Conservation (phyloP, 2,329 filamentous ascomycete species). For the Aspergillus amoenus region DNA sequence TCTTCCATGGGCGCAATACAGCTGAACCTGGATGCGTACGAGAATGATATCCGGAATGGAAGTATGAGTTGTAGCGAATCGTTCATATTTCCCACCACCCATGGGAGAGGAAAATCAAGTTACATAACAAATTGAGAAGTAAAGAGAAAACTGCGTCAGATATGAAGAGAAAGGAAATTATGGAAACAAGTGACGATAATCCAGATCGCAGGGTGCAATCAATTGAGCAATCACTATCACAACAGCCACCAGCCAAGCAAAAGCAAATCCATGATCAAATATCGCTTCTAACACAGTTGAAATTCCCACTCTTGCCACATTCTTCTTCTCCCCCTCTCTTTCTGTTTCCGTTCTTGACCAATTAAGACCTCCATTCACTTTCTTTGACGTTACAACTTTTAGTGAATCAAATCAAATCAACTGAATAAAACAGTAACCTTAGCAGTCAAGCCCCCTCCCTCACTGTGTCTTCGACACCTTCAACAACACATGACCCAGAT, state of each 20-base stretch:
- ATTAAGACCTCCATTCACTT: too few species aligned
- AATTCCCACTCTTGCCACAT: background rate
- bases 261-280: background rate
- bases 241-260: background rate
- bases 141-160: background rate
- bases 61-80: background rate
- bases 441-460: background rate
- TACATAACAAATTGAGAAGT: background rate
- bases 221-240: background rate
- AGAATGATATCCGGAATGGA: background rate
- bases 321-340: too few species aligned
- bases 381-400: background rate
- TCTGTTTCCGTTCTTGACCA: too few species aligned
- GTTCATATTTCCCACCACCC: background rate
- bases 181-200: background rate
- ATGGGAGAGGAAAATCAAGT: background rate
- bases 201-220: background rate
- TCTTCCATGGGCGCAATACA: too few species aligned
- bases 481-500: slow-evolving; percentile 22
- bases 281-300: background rate
- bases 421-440: background rate
- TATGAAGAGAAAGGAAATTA: background rate
- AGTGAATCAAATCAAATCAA: background rate
- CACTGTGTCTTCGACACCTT: slow-evolving; percentile 3
- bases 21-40: too few species aligned